phyloP scores from a whole-genome alignment of 768 basidiomycete species.

The Clavaria fumosa region DNA sequence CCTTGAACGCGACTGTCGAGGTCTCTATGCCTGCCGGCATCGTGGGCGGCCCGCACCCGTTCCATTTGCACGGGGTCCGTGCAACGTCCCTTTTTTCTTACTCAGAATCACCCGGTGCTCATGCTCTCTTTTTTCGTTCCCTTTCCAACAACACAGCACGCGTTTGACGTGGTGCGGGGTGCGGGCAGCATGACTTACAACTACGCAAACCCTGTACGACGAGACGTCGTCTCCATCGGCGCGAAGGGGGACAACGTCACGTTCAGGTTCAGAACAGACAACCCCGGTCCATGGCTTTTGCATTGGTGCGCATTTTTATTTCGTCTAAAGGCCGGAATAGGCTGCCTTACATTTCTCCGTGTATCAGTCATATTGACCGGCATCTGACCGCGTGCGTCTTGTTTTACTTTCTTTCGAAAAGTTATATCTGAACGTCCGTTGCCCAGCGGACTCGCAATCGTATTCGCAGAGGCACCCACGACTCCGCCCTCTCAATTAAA shows the following conservation, averaged over 20 bases:
- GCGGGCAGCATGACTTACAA: conserved; percentile 25
- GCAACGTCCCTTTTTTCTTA: background rate
- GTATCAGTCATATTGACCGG: conserved; percentile 35
- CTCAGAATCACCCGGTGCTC: background rate
- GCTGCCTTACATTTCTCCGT: background rate
- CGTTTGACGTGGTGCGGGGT: conserved; percentile 29
- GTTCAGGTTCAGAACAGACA: conserved; percentile 35
- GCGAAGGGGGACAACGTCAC: conserved; percentile 21
- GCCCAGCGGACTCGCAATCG: conserved; percentile 17
- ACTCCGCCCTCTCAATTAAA: conserved; percentile 4
- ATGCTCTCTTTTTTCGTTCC: too few species aligned
- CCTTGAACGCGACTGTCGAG: conserved; percentile 26
- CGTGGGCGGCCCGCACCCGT: conserved; percentile 26
- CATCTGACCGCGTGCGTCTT: conserved; percentile 29
- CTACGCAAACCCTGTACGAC: conserved; percentile 34
- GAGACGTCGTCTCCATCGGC: conserved; percentile 31
- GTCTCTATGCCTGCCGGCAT: conserved; percentile 20
- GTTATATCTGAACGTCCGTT: background rate
- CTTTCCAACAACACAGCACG: conserved; percentile 20
- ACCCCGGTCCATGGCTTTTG: conserved; percentile 35
- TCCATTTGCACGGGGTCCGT: conserved; percentile 25
- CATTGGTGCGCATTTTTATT: conserved; percentile 23
- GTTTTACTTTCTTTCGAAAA: background rate
- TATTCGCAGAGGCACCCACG: conserved; percentile 15
- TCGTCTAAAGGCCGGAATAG: background rate